phyloP scores from a whole-genome alignment of 169 alveolate genomes.

The Theileria parva region DNA sequence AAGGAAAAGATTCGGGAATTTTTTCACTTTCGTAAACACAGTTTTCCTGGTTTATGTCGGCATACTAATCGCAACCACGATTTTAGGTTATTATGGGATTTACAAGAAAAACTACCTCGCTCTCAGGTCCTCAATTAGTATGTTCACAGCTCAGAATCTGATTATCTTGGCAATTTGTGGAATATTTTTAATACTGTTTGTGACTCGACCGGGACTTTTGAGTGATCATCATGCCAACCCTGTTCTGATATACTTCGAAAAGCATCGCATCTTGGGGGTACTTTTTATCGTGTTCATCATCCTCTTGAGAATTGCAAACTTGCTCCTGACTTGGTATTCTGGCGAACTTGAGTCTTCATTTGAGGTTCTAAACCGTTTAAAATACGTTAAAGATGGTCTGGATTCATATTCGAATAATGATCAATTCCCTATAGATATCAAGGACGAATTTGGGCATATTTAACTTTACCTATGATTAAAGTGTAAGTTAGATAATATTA shows the following conservation, averaged over 20 bases:
- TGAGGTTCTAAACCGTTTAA: constrained; percentile 1
- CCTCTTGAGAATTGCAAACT: not conserved
- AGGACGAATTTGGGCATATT: constrained; percentile 19
- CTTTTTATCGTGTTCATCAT: not conserved
- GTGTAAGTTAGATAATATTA: not conserved
- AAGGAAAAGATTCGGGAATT: not conserved
- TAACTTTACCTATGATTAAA: not conserved
- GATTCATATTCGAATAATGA: not conserved
- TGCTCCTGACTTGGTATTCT: constrained; percentile 16
- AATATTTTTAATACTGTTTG: not conserved
- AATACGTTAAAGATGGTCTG: not conserved
- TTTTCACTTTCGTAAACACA: not conserved
- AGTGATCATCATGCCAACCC: constrained; percentile 10
- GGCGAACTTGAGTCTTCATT: constrained; percentile 13
- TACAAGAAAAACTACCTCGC: constrained; percentile 5
- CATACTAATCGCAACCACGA: constrained; percentile 2
- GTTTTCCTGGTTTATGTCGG: not conserved
- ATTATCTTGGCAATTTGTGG: constrained; percentile 1
- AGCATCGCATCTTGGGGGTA: constrained; percentile 1
- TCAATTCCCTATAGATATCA: constrained; percentile 10
- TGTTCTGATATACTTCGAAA: not conserved
- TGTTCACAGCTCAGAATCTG: constrained; percentile 9
- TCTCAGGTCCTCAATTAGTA: constrained; percentile 9
- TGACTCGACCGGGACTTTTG: not conserved
- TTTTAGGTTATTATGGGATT: constrained; percentile 8